Base-by-base conservation (phyloP, 768 basidiomycete species). In the Tulasnella sp. region DNA sequence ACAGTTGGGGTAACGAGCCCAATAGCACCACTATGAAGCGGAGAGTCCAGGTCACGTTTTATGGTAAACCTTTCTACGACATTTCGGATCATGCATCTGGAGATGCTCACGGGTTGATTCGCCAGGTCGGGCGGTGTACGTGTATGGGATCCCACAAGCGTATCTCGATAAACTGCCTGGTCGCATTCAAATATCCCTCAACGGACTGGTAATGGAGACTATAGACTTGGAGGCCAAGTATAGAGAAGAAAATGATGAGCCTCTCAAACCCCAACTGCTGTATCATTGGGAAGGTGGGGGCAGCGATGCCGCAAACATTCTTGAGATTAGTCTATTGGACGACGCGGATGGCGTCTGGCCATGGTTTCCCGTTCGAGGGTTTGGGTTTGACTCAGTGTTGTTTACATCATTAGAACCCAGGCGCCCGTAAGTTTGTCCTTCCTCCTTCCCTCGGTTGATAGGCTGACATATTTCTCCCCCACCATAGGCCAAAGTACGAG, bases 1-100 rank as follows among this genome's bases (percentile, higher is more conserved):
- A 22, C 22, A 75, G 73, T 28, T 14, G 41, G 3, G 73, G 73
- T n/a, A 75, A 75, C 46, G 73, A 75, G 28, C 73, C 73, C 14
- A 41, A 44, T 2, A 75, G 41, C 20, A 9, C 5, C 41, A 41
- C 31, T 28, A 48, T 75, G 41, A 41, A 40, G n/a, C 28, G 46
- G 44, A 75, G 64, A 12, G 64, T 75, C 12, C 4, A 41, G 11
- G 20, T 75, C 5, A 40, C 2, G 3, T 75, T 75, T 42, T 22
- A 75, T 14, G 73, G 73, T 75, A n/a, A 24, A 28, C 22, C 12
- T 1, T 20, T n/a, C 1, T 44, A 11, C 5, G 16, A 40, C 11
- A 11, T 2, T 3, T 54, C 6, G 20, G 3, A 24, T 18, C 22
- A 4, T 54, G 22, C 22, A 9, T n/a, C 28, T 11, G 16, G 31